Conservation (phyloP, 2,329 filamentous ascomycete species). For the Cephalotrichum gorgonifer region DNA sequence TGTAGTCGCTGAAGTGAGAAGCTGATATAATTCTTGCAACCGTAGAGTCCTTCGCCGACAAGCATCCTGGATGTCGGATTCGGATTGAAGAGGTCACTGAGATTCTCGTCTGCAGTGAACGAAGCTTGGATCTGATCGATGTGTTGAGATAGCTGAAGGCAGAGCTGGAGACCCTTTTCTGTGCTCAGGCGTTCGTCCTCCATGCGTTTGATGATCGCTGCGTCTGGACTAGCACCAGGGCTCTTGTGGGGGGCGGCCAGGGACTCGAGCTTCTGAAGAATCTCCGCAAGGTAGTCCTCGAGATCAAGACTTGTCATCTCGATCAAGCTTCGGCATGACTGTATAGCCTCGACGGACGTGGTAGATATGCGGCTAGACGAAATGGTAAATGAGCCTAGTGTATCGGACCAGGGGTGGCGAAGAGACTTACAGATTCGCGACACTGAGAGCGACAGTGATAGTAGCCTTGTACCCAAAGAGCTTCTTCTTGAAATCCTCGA, state of each 20-base stretch:
- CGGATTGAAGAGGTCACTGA: background rate
- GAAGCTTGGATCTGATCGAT: constrained; percentile 10
- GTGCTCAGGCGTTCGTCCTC: constrained; percentile 11
- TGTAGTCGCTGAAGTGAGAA: background rate
- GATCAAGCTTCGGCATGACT: constrained; percentile 7
- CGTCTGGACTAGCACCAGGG: constrained; percentile 2
- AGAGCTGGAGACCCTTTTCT: constrained; percentile 12
- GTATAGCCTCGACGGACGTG: constrained; percentile 3
- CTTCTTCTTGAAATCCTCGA: background rate
- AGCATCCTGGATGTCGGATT: background rate
- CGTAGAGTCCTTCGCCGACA: background rate
- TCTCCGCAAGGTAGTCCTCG: constrained; percentile 8
- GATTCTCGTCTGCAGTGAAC: background rate
- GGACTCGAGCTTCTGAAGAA: constrained; percentile 9
- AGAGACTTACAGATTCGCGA: constrained; percentile 12
- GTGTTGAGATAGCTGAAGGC: constrained; percentile 11
- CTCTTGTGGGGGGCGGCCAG: background rate
- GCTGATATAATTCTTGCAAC: background rate
- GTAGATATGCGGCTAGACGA: constrained; percentile 5
- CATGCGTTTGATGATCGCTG: constrained; percentile 6
- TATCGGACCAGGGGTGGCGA: background rate
- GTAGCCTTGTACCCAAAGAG: background rate
- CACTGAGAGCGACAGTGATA: constrained; percentile 10
- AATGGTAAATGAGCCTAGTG: constrained; percentile 2
- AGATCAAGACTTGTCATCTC: constrained; percentile 8